Evolutionary conservation across 2,329 filamentous ascomycete genomes (phyloP).

Genomic region (Talaromyces sp.): DNA sequence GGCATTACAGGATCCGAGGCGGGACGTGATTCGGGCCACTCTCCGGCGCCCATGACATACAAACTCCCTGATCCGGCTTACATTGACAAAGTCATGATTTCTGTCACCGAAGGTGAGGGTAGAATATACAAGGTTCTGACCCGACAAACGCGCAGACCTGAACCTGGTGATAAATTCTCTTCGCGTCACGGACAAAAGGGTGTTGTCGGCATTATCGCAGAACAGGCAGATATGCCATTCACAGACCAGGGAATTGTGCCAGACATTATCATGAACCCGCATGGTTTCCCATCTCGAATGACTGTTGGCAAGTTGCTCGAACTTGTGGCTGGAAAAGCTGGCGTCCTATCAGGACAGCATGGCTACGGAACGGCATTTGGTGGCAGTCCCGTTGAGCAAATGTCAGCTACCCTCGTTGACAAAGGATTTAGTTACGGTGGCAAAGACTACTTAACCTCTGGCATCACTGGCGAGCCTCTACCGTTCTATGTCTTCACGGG

Average conservation of each 20-base stretch:
- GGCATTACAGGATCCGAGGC: slow-evolving; percentile 58
- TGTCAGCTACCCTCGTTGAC: slow-evolving; percentile 76
- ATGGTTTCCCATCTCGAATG: slow-evolving; percentile 99
- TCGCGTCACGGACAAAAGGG: slow-evolving; percentile 98
- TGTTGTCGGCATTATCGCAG: slow-evolving; percentile 92
- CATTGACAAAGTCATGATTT: slow-evolving; percentile 94
- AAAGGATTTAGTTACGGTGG: slow-evolving; percentile 94
- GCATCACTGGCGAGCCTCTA: slow-evolving; percentile 88
- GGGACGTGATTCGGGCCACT: slow-evolving; percentile 40
- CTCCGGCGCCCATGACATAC: slow-evolving; percentile 57
- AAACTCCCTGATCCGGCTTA: slow-evolving; percentile 78
- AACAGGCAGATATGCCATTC: slow-evolving; percentile 96
- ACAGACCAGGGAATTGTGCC: slow-evolving; percentile 85
- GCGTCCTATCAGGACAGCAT: slow-evolving; percentile 74
- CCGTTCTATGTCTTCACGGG: slow-evolving; percentile 98
- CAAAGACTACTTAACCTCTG: slow-evolving; percentile 93
- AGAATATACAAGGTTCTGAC: slow-evolving; percentile 91
- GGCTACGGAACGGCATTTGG: slow-evolving; percentile 88
- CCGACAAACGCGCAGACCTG: slow-evolving; percentile 88
- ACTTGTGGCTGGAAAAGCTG: slow-evolving; percentile 88
- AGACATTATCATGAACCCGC: slow-evolving; percentile 99
- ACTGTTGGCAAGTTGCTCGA: slow-evolving; percentile 98
- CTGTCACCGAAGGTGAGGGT: slow-evolving; percentile 78
- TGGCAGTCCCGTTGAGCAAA: slow-evolving; percentile 79
- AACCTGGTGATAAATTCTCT: slow-evolving; percentile 97